phyloP scores from a whole-genome alignment of 768 basidiomycete species.

The Lentinula raphanica region DNA sequence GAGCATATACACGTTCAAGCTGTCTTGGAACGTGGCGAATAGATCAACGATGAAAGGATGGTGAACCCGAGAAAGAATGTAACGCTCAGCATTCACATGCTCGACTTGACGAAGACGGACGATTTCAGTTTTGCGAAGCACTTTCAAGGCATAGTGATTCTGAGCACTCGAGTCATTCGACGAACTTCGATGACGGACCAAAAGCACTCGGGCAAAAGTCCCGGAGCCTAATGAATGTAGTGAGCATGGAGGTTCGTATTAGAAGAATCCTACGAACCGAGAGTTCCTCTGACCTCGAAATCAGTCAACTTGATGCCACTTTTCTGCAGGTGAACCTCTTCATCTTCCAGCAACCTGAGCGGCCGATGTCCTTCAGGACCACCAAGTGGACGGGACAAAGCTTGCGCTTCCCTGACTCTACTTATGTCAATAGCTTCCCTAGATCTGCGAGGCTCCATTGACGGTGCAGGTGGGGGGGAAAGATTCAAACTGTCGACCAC shows the following conservation, averaged over 20 bases:
- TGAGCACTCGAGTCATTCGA: conserved; percentile 44
- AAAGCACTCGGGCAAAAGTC: conserved; percentile 89
- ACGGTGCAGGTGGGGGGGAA: background rate
- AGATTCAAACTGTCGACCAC: background rate
- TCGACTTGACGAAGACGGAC: conserved; percentile 92
- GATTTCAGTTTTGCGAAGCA: conserved; percentile 80
- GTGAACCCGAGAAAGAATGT: conserved; percentile 84
- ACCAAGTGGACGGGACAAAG: background rate
- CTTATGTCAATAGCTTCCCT: conserved; percentile 8
- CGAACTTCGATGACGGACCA: conserved; percentile 67
- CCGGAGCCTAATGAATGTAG: conserved; percentile 66
- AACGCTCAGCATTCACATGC: conserved; percentile 95
- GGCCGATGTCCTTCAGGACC: conserved; percentile 31
- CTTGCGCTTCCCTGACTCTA: background rate
- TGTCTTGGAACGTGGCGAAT: conserved; percentile 93
- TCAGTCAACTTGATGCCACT: conserved; percentile 65
- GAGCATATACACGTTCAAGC: conserved; percentile 96
- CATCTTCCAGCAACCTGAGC: conserved; percentile 61
- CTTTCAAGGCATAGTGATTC: conserved; percentile 82
- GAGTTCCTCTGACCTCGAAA: conserved; percentile 75
- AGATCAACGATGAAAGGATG: conserved; percentile 98
- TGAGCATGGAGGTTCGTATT: background rate
- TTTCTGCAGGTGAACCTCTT: conserved; percentile 56
- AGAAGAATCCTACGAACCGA: conserved; percentile 42
- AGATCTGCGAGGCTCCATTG: conserved; percentile 1